Evolutionary conservation across 768 basidiomycete species (phyloP), one percentile per base, ranked within the genome.

Genomic region (Amanita muscaria): DNA sequence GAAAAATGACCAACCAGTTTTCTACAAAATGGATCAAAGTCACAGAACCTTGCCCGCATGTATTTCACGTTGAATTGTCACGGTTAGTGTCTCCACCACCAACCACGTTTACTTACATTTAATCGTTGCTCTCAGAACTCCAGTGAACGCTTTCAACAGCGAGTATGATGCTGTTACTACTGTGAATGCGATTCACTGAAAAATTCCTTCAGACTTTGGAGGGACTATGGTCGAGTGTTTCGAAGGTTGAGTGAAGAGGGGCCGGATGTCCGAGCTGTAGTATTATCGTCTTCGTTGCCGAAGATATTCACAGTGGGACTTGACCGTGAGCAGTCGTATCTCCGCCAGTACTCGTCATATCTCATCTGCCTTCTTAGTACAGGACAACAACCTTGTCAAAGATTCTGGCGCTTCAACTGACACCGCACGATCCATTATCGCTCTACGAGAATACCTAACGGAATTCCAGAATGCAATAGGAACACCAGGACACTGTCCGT

Each of bases 281-380:
- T 94, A 0, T 63, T 94, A 1, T 77, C 82, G 1, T 89, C 88
- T 0, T 66, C 64, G 2, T 56, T 83, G 2, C 77, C 80, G 0
- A 88, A 84, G 58, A 60, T 78, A 3, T 94, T 90, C 58, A 84
- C 83, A 0, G 90, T 88, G 1, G 91, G 92, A 0, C 60, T 94
- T 5, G 91, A 94, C 58, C 57, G 90, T 88, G 51, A 23, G 69
- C 60, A n/a, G 12, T 53, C 16, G 3, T 32, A 29, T n/a, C 18
- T 5, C 23, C 8, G 4, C 10, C 11, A 5, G 22, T 36, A 3
- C 5, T 6, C 21, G 2, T 34, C 14, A 1, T 21, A 4, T 6
- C 29, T 25, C 33, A n/a, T 21, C 32, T 22, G 30, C 16, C 21
- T 2, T 29, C 15, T 23, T 42, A 14, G 12, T 6, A 71, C 64